These are phyloP conservation scores for Cucumis cinereus DNA, from an alignment of 306 rosid genomes.

Conservation along the genomic window DNA sequence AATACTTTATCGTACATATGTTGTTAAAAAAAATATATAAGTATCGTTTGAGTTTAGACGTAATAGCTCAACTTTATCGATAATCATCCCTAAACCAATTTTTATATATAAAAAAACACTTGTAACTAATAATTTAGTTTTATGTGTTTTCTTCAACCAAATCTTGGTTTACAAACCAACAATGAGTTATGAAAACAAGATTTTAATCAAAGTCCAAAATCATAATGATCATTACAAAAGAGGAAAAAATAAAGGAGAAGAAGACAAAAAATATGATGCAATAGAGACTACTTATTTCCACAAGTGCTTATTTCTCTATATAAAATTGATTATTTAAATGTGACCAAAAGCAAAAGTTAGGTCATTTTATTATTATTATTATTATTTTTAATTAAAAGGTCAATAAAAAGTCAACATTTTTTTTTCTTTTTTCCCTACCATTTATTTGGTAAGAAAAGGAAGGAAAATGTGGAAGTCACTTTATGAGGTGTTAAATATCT, in stretches of 20 bases:
- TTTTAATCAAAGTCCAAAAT: neutral
- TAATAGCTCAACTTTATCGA: too few species aligned
- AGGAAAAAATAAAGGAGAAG: neutral
- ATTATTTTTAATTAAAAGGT: too few species aligned
- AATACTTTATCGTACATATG: neutral
- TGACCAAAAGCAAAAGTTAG: neutral
- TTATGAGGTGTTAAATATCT: neutral
- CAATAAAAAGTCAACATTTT: neutral
- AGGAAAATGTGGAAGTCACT: neutral
- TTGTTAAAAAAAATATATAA: neutral
- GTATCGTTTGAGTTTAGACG: neutral
- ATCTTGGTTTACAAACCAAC: neutral
- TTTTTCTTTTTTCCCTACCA: neutral
- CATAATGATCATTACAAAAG: neutral
- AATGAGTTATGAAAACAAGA: neutral
- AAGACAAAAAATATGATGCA: neutral
- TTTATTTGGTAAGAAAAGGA: neutral
- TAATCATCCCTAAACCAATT: too few species aligned
- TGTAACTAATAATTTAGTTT: too few species aligned
- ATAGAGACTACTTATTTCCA: neutral
- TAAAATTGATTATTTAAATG: neutral
- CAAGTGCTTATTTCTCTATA: neutral
- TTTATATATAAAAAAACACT: too few species aligned
- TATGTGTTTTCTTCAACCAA: too few species aligned
- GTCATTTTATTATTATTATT: neutral